Conservation (phyloP, 2,329 filamentous ascomycete species). For the Trichoderma guizhouense region DNA sequence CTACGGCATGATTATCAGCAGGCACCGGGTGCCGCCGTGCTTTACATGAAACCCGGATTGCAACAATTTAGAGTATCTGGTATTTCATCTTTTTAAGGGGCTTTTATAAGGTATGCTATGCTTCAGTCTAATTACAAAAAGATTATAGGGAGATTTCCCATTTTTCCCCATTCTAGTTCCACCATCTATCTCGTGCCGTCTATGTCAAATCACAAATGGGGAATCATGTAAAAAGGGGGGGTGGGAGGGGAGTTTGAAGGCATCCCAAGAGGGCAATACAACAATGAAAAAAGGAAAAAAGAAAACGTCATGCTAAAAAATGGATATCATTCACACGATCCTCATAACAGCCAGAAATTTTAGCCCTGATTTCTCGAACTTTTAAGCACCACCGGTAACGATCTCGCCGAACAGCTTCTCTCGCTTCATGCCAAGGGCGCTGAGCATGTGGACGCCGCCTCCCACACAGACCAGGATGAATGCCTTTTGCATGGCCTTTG, state of each 20-base stretch:
- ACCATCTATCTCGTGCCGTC: not conserved
- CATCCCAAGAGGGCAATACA: not conserved
- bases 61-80: not conserved
- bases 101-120: not conserved
- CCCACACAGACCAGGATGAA: conserved; percentile 14
- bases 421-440: conserved; percentile 14
- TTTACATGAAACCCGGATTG: not conserved
- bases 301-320: not conserved
- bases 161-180: not conserved
- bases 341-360: not conserved
- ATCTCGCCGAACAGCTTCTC: conserved; percentile 20
- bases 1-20: conserved; percentile 4
- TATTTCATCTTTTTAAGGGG: not conserved
- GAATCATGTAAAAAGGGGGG: not conserved
- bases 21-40: conserved; percentile 10
- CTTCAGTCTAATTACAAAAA: not conserved
- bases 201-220: not conserved
- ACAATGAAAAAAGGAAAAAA: not conserved
- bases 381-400: not conserved
- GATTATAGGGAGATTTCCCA: not conserved
- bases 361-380: not conserved
- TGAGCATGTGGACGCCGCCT: conserved; percentile 4
- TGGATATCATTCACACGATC: not conserved
- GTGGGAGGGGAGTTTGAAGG: not conserved
- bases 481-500: conserved; percentile 14